Conservation (phyloP, 23 red algal genomes). For the Agarophyton chilense region DNA sequence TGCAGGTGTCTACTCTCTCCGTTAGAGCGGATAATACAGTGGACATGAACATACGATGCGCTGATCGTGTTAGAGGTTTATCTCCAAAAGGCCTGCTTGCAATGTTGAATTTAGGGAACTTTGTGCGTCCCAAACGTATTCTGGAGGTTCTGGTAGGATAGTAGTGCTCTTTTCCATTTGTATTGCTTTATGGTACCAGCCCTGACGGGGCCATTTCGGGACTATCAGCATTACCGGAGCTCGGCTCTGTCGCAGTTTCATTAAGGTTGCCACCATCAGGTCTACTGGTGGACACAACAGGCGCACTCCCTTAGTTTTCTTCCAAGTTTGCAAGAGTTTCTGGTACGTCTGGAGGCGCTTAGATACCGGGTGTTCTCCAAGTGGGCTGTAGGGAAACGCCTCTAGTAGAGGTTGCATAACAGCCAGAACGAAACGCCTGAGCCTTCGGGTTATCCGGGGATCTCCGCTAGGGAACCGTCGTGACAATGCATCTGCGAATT, state of each 20-base stretch:
- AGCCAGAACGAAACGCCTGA: constrained; percentile 37
- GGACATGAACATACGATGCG: background rate
- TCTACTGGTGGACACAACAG: constrained; percentile 20
- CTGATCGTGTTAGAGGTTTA: background rate
- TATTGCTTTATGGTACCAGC: background rate
- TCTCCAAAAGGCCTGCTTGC: background rate
- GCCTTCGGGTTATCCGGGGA: constrained; percentile 15
- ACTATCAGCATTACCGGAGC: constrained; percentile 35
- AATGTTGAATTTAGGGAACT: background rate
- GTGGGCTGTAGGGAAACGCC: background rate
- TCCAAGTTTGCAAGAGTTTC: background rate
- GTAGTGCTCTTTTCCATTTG: background rate
- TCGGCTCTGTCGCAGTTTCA: background rate
- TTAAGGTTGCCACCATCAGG: constrained; percentile 23
- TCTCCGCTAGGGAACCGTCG: constrained; percentile 16
- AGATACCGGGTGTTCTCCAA: constrained; percentile 19
- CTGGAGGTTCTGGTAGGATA: background rate
- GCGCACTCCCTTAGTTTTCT: background rate
- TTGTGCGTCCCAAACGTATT: background rate
- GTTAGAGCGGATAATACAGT: too few species aligned
- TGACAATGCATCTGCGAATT: constrained; percentile 2
- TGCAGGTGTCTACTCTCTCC: too few species aligned
- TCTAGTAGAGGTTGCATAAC: background rate
- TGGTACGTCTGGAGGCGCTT: background rate
- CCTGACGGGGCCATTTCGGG: constrained; percentile 15